Evolutionary conservation across 1,284 basidiomycete genomes (phyloP), one percentile per base, ranked within the genome.

Genomic region (Ceratobasidium sp.): DNA sequence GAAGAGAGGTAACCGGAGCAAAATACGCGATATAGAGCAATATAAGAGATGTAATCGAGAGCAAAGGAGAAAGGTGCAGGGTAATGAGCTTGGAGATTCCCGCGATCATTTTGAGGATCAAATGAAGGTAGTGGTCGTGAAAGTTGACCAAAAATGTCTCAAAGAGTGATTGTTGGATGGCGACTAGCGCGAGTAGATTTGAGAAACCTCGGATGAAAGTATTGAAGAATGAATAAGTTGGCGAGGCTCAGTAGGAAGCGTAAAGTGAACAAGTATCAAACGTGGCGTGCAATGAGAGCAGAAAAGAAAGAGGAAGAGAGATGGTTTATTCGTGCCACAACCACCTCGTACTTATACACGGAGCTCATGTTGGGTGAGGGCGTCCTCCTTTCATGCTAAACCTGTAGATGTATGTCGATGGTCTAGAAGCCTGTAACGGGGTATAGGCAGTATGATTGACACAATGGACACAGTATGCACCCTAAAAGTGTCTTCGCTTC

Each of bases 41-140:
- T 52, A 92, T 76, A 59, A 90, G 81, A 14, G 89, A 85, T 9
- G 89, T 87, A 46, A 92, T 81, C 72, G 87, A 84, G 72, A 92
- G 81, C 9, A 91, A 30, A 30, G 90, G 90, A 1, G 90, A 84
- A 71, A 92, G 84, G 77, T 90, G 92, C 72, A 91, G 82, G 60
- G 85, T 89, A 77, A 88, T 83, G 69, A 86, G 85, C 84, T 89
- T 92, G 14, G 90, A 89, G 61, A 92, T 83, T 76, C 87, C 85
- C 74, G 87, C 82, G 77, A 92, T 88, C 89, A 91, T 92, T 77
- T 74, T 85, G 79, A 64, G 18, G 16, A 39, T 32, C 16, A 21
- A 50, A 36, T 64, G 64, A 67, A 43, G 9, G 53, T 48, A 41
- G 8, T 39, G 21, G 34, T 53, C 23, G 48, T 67, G 30, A 70